phyloP scores from a whole-genome alignment of 495 filamentous ascomycete species.

The Pyrenopolyporus hunteri region DNA sequence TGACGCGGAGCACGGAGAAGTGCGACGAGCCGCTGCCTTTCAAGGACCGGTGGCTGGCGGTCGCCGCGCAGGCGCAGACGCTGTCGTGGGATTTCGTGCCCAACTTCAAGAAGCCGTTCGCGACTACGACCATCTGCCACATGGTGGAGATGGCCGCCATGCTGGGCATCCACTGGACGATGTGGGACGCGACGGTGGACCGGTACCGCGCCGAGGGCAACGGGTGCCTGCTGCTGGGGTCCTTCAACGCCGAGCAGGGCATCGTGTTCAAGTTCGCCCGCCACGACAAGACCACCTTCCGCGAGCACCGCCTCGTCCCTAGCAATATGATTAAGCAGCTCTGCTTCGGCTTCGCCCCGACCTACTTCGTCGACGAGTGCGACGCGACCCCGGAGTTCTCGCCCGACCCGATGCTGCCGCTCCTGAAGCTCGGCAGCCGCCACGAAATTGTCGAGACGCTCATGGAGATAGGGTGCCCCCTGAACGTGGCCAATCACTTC shows the following conservation, averaged over 20 bases:
- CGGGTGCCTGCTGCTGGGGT: slow-evolving; percentile 54
- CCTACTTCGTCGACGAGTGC: slow-evolving; percentile 40
- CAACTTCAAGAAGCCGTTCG: slow-evolving; percentile 56
- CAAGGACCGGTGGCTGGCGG: slow-evolving; percentile 45
- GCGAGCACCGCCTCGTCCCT: slow-evolving; percentile 53
- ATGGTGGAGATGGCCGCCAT: slow-evolving; percentile 57
- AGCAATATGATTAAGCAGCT: slow-evolving; percentile 53
- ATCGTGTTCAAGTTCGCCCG: slow-evolving; percentile 55
- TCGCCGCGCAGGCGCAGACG: slow-evolving; percentile 54
- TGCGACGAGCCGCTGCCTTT: slow-evolving; percentile 19
- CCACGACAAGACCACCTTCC: slow-evolving; percentile 49
- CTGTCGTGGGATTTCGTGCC: slow-evolving; percentile 60
- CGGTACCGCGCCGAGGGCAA: slow-evolving; percentile 59
- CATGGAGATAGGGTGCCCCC: slow-evolving; percentile 52
- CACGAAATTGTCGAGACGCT: slow-evolving; percentile 53
- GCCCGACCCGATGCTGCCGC: slow-evolving; percentile 36
- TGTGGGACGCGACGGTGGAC: slow-evolving; percentile 51
- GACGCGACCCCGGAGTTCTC: slow-evolving; percentile 32
- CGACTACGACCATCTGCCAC: slow-evolving; percentile 56
- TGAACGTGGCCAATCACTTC: slow-evolving; percentile 49
- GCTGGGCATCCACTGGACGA: slow-evolving; percentile 59
- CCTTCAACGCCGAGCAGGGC: slow-evolving; percentile 50
- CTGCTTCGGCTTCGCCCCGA: slow-evolving; percentile 55
- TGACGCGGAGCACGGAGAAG: slow-evolving; percentile 19
- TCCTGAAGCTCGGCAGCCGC: slow-evolving; percentile 46